Percentiles rank a stretch among this genome's conserved stretches.
Evolutionary conservation across 805 yeast genomes (phyloP).

Genomic region (Saturnispora silvae): DNA sequence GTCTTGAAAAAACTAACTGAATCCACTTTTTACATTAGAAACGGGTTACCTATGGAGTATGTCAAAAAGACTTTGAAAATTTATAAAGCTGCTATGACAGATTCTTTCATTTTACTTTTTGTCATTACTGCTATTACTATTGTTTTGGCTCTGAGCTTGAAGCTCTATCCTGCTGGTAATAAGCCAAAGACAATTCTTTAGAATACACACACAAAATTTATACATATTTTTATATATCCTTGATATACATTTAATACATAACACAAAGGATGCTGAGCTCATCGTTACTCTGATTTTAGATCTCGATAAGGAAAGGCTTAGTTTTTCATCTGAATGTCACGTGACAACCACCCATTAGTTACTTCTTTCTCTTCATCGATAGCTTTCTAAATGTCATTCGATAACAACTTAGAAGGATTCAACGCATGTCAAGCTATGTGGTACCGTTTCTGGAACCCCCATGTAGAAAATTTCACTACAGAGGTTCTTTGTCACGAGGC

Average conservation of each 20-base stretch:
- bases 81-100: constrained; percentile 21
- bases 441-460: constrained; percentile 32
- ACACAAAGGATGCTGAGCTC: no score
- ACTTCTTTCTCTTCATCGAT: not conserved
- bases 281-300: no score
- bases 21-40: constrained; percentile 21
- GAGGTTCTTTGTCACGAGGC: constrained; percentile 32
- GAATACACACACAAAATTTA: no score
- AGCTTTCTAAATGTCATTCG: constrained; percentile 20
- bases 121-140: constrained; percentile 20
- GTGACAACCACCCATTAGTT: not conserved
- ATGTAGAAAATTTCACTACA: constrained; percentile 30
- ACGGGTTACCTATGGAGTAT: constrained; percentile 22
- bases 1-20: constrained; percentile 17
- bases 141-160: constrained; percentile 16
- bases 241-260: no score
- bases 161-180: constrained; percentile 11
- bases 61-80: constrained; percentile 22
- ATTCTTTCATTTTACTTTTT: constrained; percentile 18
- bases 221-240: no score
- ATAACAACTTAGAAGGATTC: constrained; percentile 29
- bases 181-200: not conserved
- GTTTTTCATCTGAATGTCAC: no score
- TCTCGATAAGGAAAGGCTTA: no score
- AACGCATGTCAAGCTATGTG: constrained; percentile 32